Evolutionary conservation across 148 eudicot species (phyloP).

Genomic region (Suaeda aralocaspica): DNA sequence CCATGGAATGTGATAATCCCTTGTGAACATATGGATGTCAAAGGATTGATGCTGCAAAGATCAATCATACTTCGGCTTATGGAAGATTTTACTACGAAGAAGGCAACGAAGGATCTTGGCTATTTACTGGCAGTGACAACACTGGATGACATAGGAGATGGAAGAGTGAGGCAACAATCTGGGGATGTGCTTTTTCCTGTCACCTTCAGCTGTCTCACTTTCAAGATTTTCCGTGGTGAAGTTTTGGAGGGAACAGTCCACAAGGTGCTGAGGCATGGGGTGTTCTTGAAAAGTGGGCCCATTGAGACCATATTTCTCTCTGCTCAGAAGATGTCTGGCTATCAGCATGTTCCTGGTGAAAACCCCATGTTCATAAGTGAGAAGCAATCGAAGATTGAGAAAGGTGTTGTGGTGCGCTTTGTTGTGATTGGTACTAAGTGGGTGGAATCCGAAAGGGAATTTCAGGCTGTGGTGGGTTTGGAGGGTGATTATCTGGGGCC

Average conservation of each 20-base stretch:
- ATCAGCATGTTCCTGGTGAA: conserved; percentile 56
- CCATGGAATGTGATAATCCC: conserved; percentile 66
- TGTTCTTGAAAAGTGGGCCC: conserved; percentile 65
- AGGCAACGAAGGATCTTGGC: conserved; percentile 59
- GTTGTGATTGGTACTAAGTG: conserved; percentile 49
- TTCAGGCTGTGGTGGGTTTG: conserved; percentile 57
- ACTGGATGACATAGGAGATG: conserved; percentile 52
- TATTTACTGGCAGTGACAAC: conserved; percentile 58
- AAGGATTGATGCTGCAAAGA: conserved; percentile 57
- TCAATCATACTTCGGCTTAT: conserved; percentile 49
- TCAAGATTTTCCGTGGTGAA: conserved; percentile 55
- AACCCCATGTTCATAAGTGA: conserved; percentile 57
- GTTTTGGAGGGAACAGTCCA: conserved; percentile 56
- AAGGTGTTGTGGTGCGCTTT: conserved; percentile 47
- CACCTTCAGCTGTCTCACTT: conserved; percentile 52
- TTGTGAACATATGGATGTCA: conserved; percentile 46
- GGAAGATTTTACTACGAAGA: conserved; percentile 57
- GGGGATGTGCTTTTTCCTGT: conserved; percentile 78
- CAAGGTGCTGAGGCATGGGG: conserved; percentile 63
- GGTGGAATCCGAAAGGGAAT: conserved; percentile 56
- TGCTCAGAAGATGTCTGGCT: conserved; percentile 60
- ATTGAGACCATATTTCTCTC: conserved; percentile 54
- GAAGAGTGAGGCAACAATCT: conserved; percentile 52
- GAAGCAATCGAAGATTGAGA: conserved; percentile 58
- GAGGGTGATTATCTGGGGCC: conserved; percentile 68